Evolutionary conservation across 1,139 yeast genomes (phyloP).

Genomic region (Geotrichum fermentans): DNA sequence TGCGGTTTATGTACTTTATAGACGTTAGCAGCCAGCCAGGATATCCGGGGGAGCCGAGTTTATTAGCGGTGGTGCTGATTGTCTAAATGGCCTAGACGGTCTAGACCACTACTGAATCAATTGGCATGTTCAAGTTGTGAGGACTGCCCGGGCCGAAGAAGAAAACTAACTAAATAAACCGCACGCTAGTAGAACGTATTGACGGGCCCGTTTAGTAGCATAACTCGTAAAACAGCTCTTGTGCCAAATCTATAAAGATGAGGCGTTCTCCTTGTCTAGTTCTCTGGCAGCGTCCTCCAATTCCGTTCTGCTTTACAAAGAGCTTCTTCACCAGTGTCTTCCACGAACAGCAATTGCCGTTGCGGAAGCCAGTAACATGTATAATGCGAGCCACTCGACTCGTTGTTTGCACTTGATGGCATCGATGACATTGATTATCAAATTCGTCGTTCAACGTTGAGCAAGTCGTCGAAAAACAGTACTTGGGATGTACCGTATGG

Average conservation of each 20-base stretch:
- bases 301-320: conserved; percentile 51
- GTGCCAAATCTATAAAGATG: conserved; percentile 3
- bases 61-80: too few relatives aligned
- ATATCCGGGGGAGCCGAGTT: too few relatives aligned
- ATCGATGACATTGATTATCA: too few relatives aligned
- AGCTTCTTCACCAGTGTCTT: conserved; percentile 59
- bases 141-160: conserved; percentile 71
- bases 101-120: conserved; percentile 61
- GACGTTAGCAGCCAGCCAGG: too few relatives aligned
- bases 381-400: neutral
- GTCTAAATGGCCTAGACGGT: too few relatives aligned
- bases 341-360: conserved; percentile 14
- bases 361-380: conserved; percentile 6
- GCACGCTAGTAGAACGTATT: conserved; percentile 53
- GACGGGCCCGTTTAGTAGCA: conserved; percentile 60
- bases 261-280: neutral
- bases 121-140: conserved; percentile 60
- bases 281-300: conserved; percentile 27
- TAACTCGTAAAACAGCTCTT: conserved; percentile 20
- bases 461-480: too few relatives aligned
- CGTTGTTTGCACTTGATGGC: too few relatives aligned
- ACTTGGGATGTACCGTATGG: too few relatives aligned
- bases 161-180: conserved; percentile 63
- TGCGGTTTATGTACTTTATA: too few relatives aligned
- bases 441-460: too few relatives aligned